These are phyloP conservation scores for Skeletonema menzelii DNA, from an alignment of 108 stramenopile species.

Conservation along the genomic window DNA sequence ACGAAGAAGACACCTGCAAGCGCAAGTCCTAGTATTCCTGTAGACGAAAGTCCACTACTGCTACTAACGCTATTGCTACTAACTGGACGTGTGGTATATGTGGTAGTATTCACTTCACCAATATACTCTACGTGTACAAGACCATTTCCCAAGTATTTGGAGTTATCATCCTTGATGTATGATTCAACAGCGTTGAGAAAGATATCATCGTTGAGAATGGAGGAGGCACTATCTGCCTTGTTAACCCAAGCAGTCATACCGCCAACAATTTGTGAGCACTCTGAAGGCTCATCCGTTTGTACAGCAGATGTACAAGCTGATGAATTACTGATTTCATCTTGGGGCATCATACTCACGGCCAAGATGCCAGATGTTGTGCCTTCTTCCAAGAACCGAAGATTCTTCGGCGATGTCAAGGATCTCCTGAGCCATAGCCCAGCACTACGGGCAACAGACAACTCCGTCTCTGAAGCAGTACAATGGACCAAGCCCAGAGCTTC, in stretches of 20 bases:
- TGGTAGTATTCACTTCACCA: background rate
- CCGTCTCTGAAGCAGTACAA: background rate
- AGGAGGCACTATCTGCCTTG: background rate
- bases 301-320: background rate
- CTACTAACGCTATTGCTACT: no score
- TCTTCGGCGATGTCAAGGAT: background rate
- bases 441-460: slow-evolving; percentile 1
- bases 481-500: background rate
- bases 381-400: background rate
- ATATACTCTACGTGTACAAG: background rate
- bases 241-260: background rate
- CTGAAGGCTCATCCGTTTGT: background rate
- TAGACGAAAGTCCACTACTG: background rate
- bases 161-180: background rate
- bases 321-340: background rate
- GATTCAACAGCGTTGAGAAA: slow-evolving; percentile 1
- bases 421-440: background rate
- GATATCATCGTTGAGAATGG: background rate
- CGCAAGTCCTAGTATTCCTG: background rate
- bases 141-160: background rate
- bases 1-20: background rate
- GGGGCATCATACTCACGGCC: background rate
- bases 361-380: background rate
- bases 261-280: background rate
- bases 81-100: background rate